phyloP scores from a whole-genome alignment of 371 early-diverging fungal genomes.

The Mortierella sp. region DNA sequence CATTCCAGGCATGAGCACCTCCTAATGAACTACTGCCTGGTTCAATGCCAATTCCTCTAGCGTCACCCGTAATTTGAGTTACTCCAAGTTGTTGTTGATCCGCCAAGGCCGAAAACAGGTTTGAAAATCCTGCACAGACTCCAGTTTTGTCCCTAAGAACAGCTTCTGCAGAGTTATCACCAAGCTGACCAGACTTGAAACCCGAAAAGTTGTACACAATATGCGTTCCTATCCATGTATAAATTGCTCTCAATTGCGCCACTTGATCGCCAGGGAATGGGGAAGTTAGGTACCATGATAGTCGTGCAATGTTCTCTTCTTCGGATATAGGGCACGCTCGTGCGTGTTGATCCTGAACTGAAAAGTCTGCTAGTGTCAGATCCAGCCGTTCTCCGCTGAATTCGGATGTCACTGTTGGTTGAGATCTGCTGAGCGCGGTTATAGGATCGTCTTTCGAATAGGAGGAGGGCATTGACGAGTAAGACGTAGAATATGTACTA shows the following conservation, averaged over 20 bases:
- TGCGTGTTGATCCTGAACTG: conserved; percentile 32
- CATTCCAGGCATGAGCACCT: conserved; percentile 43
- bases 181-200: conserved; percentile 12
- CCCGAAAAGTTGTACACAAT: conserved; percentile 29
- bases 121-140: conserved; percentile 48
- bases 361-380: conserved; percentile 32
- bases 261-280: conserved; percentile 50
- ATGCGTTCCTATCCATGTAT: conserved; percentile 32
- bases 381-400: conserved; percentile 40
- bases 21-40: conserved; percentile 22
- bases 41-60: conserved; percentile 30
- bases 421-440: background rate
- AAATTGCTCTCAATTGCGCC: conserved; percentile 42
- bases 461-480: background rate
- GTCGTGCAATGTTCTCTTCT: conserved; percentile 32
- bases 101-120: conserved; percentile 30
- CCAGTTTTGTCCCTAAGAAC: conserved; percentile 30
- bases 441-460: conserved; percentile 11
- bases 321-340: conserved; percentile 31
- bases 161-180: conserved; percentile 30
- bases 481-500: background rate
- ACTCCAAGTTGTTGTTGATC: conserved; percentile 24
- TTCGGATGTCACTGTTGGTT: conserved; percentile 18
- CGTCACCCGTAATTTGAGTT: conserved; percentile 14
- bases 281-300: conserved; percentile 38